phyloP scores from a whole-genome alignment of 2,329 filamentous ascomycete species.

The Catunica adiposa region DNA sequence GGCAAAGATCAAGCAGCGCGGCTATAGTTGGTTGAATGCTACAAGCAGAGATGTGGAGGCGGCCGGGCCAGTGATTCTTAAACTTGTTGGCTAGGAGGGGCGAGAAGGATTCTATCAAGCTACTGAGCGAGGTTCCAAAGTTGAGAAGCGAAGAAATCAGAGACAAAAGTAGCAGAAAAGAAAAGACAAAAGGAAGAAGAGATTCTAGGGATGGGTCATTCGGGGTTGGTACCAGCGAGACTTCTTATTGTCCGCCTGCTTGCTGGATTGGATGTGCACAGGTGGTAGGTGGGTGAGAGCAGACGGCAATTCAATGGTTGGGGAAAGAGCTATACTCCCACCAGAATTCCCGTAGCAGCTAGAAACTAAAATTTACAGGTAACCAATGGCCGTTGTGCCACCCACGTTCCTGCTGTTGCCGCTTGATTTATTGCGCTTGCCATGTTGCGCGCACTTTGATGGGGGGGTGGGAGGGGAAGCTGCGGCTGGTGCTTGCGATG shows the following conservation, averaged over 20 bases:
- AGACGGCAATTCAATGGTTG: neutral
- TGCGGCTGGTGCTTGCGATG: neutral
- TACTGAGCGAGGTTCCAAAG: constrained; percentile 1
- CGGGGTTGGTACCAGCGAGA: neutral
- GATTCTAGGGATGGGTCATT: neutral
- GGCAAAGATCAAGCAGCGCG: constrained; percentile 8
- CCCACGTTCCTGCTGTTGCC: neutral
- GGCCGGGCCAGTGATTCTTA: constrained; percentile 5
- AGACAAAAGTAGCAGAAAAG: neutral
- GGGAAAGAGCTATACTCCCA: neutral
- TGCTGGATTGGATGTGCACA: too few relatives aligned
- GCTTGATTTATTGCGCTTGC: neutral
- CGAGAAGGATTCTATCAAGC: constrained; percentile 9
- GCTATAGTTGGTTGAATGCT: constrained; percentile 6
- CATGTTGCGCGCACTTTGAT: neutral
- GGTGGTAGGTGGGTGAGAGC: neutral
- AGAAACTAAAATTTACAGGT: too few relatives aligned
- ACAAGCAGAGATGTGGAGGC: constrained; percentile 8
- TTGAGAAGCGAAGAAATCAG: constrained; percentile 1
- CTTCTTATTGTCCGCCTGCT: neutral
- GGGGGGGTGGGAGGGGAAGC: too few relatives aligned
- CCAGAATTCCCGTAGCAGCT: too few relatives aligned
- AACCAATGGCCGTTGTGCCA: too few relatives aligned
- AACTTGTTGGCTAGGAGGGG: constrained; percentile 9
- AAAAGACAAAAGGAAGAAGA: neutral